Evolutionary conservation across 768 basidiomycete species (phyloP), one percentile per base, ranked within the genome.

Genomic region (Suillus variegatus): DNA sequence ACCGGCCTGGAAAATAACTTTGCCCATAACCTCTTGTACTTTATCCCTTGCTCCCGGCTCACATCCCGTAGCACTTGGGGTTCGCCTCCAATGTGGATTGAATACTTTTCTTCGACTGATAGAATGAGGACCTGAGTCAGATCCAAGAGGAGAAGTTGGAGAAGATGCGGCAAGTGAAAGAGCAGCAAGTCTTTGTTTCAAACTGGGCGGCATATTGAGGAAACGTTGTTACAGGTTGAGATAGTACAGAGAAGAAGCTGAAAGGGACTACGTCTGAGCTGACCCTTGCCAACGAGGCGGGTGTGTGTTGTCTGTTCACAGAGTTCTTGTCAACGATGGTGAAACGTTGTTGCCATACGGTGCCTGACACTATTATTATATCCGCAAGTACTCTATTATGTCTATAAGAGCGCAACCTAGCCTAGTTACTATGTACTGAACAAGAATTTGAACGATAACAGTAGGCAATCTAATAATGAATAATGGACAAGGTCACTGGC

Each of bases 1-100:
- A 2, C 94, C 94, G 52, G 94, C 94, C 74, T 94, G 93, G 70
- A 91, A 94, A 54, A 95, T 93, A 78, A 95, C 81, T 74, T 81
- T 86, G 46, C 79, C 73, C 81, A 95, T 84, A 36, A 90, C 84
- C 18, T 88, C 84, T 67, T 91, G 88, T 14, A 92, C 75, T 66
- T 77, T 80, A 52, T 86, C 82, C 54, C 72, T 70, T 8, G 66
- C 75, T 70, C 68, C 70, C 60, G 74, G 73, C 65, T 73, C 74
- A 62, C 70, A 63, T 64, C 66, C 70, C 60, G 68, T 68, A 4
- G 66, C 70, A 47, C 68, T 69, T 43, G 73, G 76, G 58, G 68
- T 73, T 58, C 80, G 79, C 69, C 81, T 88, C 85, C 88, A 88
- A 2, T 87, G 82, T 4, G 85, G 78, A 32, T 78, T 83, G 72